phyloP scores from a whole-genome alignment of 176 grass and related monocot genomes.

The Oryza australiensis region DNA sequence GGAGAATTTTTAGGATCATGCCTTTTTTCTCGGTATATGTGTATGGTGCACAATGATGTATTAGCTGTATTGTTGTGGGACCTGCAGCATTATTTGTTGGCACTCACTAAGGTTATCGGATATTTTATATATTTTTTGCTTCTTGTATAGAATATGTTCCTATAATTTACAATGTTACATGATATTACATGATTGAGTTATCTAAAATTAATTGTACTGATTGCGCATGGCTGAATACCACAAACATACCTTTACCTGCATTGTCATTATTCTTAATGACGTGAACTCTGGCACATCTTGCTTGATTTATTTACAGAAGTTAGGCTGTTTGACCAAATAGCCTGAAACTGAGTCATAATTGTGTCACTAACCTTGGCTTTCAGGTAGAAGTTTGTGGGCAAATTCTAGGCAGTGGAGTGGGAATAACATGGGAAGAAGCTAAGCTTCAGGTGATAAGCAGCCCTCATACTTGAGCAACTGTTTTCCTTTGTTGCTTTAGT shows the following conservation, averaged over 20 bases:
- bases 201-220: not conserved
- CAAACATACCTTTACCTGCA: not conserved
- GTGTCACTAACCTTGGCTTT: constrained; percentile 13
- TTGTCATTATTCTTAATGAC: constrained; percentile 1
- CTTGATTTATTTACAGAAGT: constrained; percentile 1
- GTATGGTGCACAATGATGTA: constrained; percentile 21
- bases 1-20: not conserved
- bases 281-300: not conserved
- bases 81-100: not conserved
- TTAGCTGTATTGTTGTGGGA: not conserved
- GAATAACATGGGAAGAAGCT: constrained; percentile 90
- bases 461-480: not conserved
- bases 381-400: constrained; percentile 83
- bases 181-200: not conserved
- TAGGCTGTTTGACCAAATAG: constrained; percentile 1
- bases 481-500: constrained; percentile 14
- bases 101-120: not conserved
- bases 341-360: not conserved
- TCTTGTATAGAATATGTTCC: constrained; percentile 5
- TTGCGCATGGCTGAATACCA: not conserved
- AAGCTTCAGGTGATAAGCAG: constrained; percentile 63
- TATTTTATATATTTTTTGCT: not conserved
- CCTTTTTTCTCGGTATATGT: not conserved
- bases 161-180: not conserved
- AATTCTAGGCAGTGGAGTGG: constrained; percentile 65